Percentiles rank a stretch among this genome's conserved stretches.
phyloP scores from a whole-genome alignment of 1,284 basidiomycete genomes.

The Veloboletus limbatus region DNA sequence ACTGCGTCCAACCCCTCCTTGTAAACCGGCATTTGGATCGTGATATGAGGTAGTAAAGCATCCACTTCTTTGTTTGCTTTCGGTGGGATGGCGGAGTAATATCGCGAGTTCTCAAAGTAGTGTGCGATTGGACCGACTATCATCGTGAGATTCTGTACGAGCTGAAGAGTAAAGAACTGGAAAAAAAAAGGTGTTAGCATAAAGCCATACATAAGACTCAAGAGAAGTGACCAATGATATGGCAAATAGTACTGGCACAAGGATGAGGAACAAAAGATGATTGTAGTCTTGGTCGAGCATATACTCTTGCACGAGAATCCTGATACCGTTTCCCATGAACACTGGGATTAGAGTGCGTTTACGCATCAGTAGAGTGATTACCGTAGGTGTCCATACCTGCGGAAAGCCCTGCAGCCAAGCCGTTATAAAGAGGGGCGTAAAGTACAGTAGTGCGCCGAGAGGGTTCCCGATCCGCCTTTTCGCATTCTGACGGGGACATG shows the following conservation, averaged over 20 bases:
- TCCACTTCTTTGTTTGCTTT: constrained; percentile 62
- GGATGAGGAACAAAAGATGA: constrained; percentile 63
- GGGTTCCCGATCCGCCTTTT: constrained; percentile 46
- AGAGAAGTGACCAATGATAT: constrained; percentile 59
- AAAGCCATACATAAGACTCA: background rate
- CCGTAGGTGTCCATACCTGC: constrained; percentile 46
- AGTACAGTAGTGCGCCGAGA: constrained; percentile 55
- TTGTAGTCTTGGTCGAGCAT: constrained; percentile 60
- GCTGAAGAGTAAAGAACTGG: constrained; percentile 63
- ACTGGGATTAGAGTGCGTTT: constrained; percentile 40
- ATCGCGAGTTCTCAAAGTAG: constrained; percentile 69
- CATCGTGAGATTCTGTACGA: constrained; percentile 60
- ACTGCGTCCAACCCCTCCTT: constrained; percentile 70
- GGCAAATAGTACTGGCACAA: constrained; percentile 68
- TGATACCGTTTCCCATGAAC: constrained; percentile 59
- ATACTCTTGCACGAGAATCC: constrained; percentile 60
- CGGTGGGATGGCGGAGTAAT: constrained; percentile 64
- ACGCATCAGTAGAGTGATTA: background rate
- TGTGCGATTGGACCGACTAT: constrained; percentile 72
- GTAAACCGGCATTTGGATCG: constrained; percentile 79
- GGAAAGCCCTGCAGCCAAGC: constrained; percentile 63
- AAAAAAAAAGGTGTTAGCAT: background rate
- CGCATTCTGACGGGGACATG: constrained; percentile 35
- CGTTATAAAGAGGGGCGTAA: constrained; percentile 75
- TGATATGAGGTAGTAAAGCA: constrained; percentile 63